Conservation (phyloP, 1,284 basidiomycete genomes). For the Earliella scabrosa region DNA sequence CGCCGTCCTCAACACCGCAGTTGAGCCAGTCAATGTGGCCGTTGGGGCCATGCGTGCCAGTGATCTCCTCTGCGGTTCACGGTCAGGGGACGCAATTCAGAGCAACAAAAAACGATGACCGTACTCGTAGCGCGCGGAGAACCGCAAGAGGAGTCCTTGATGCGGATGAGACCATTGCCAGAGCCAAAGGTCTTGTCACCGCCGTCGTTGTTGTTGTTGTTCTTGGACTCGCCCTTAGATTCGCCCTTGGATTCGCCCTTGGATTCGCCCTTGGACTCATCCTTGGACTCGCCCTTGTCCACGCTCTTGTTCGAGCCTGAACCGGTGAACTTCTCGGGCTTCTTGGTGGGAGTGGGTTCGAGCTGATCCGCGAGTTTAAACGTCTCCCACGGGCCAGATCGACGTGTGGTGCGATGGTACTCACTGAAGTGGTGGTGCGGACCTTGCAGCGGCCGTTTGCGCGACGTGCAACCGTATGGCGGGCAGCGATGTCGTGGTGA, state of each 20-base stretch:
- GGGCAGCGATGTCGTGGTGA: conserved; percentile 4
- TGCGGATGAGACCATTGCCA: conserved; percentile 12
- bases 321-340: conserved; percentile 6
- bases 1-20: conserved; percentile 66
- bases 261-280: neutral
- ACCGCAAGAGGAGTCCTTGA: conserved; percentile 19
- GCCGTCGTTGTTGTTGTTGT: neutral
- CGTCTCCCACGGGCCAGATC: too few relatives aligned
- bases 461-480: neutral
- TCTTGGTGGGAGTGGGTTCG: conserved; percentile 11
- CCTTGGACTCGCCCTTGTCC: neutral
- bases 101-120: neutral
- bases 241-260: neutral
- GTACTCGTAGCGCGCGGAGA: conserved; percentile 15
- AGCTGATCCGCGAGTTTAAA: neutral
- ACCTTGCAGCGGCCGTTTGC: conserved; percentile 20
- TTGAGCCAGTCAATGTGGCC: conserved; percentile 79
- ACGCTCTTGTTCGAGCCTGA: too few relatives aligned
- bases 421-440: conserved; percentile 12
- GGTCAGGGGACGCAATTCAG: neutral
- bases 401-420: neutral
- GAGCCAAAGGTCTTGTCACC: neutral
- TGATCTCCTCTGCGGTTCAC: conserved; percentile 46
- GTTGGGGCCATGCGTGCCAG: conserved; percentile 66
- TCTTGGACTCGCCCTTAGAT: neutral